Conservation (phyloP, 257 asterid genomes). For the Gentiana dahurica region DNA sequence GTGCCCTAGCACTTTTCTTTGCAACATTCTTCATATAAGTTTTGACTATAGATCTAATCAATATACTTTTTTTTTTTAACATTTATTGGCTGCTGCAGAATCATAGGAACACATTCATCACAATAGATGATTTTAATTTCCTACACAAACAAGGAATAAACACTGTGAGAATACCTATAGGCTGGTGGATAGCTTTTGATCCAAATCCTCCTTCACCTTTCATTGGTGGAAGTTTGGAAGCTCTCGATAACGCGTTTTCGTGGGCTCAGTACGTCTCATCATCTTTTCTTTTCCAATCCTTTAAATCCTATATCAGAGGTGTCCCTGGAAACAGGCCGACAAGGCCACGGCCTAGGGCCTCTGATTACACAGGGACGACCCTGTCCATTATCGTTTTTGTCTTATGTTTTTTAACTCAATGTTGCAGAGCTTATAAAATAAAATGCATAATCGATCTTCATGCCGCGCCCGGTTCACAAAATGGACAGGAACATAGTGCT, state of each 20-base stretch:
- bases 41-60: too few species aligned
- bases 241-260: constrained; percentile 74
- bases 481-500: constrained; percentile 84
- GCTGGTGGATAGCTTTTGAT: constrained; percentile 92
- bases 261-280: constrained; percentile 69
- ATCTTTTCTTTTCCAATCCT: not conserved
- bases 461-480: constrained; percentile 89
- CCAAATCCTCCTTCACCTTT: constrained; percentile 69
- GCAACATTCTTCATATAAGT: too few species aligned
- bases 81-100: constrained; percentile 39
- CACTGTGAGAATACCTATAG: constrained; percentile 80
- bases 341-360: too few species aligned
- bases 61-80: not conserved
- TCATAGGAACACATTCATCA: constrained; percentile 61
- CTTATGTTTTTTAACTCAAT: constrained; percentile 8
- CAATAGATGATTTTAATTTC: constrained; percentile 57
- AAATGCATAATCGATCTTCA: constrained; percentile 84
- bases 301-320: not conserved
- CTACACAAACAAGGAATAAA: constrained; percentile 61
- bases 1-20: too few species aligned
- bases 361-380: too few species aligned
- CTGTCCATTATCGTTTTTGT: not conserved
- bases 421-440: constrained; percentile 45
- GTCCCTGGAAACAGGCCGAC: too few species aligned
- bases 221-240: constrained; percentile 56